Base-by-base conservation (phyloP, 176 grass and related monocot genomes). In the Chloris gayana region DNA sequence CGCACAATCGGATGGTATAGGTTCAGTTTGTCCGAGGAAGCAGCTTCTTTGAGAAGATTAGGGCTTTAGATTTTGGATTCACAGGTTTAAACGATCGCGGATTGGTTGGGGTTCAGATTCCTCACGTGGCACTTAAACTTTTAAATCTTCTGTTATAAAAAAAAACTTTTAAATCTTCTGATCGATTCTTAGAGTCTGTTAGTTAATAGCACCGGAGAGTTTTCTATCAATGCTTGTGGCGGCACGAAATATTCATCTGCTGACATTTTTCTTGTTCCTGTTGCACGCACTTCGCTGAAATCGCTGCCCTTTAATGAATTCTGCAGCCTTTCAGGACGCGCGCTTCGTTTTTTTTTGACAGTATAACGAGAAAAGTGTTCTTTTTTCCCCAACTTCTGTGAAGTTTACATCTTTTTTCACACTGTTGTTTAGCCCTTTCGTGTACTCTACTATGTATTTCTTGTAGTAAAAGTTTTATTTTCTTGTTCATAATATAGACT, bases 21-120 rank as follows among this genome's bases (percentile, higher is more conserved):
- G 25, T 47, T 41, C 14, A 6, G 32, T 5, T 45, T 6, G 47
- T 21, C 32, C 12, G 47, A 60, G 22, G 35, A 62, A 54, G 59
- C 3, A 18, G 74, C 6, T 38, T 41, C 17, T 38, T 74, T 84
- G n/a, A 15, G 14, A 53, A 6, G 69, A 69, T 80, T 79, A 33
- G 80, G 74, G 74, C 47, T 51, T 70, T 5, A 76, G 53, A 25
- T 58, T 54, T 31, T 35, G n/a, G 10, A 2, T 25, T 31, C 18
- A 71, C 42, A 57, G 63, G 10, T 85, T 37, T 46, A 12, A 13
- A 24, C 62, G 69, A 88, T 79, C 75, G 34, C 42, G 13, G 13
- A 13, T 1, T 29, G 29, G 6, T 67, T 67, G 35, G 38, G 47
- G 22, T 31, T 65, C 24, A 35, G 38, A 21, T 31, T 66, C 37